Evolutionary conservation across 73 alveolate genomes (phyloP).

Genomic region (Tetrahymena malaccensis): DNA sequence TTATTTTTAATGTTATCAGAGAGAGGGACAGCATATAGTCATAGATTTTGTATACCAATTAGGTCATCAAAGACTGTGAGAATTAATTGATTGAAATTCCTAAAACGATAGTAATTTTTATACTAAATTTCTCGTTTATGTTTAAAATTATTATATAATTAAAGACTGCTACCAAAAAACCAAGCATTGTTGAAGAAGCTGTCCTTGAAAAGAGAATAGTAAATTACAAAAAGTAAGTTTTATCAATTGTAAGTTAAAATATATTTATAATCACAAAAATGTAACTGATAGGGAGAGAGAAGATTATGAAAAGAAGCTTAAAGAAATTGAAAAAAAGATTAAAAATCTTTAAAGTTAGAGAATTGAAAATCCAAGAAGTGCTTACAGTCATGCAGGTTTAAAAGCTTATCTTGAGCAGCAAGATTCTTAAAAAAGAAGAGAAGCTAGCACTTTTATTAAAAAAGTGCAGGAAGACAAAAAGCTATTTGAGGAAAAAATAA

Average conservation of each 20-base stretch:
- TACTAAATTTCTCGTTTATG: too few species aligned
- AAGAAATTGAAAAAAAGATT: background rate
- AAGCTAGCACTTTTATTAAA: background rate
- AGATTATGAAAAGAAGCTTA: background rate
- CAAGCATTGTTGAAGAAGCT: background rate
- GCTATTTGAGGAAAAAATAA: background rate
- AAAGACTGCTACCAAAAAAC: background rate
- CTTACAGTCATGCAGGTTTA: background rate
- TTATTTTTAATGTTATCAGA: background rate
- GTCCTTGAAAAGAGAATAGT: background rate
- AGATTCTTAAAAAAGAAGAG: background rate
- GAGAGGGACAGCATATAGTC: background rate
- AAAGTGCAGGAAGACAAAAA: background rate
- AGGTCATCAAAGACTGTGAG: background rate
- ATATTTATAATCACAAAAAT: background rate
- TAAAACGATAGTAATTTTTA: background rate
- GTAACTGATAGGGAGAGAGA: background rate
- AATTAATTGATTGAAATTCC: background rate
- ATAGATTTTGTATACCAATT: background rate
- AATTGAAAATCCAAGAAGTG: background rate
- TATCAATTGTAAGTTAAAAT: background rate
- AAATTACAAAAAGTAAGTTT: background rate
- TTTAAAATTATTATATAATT: background rate
- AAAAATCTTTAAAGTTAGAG: background rate
- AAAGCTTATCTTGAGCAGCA: background rate